Evolutionary conservation across 345 rosid genomes (phyloP).

Genomic region (Kernera saxatilis): DNA sequence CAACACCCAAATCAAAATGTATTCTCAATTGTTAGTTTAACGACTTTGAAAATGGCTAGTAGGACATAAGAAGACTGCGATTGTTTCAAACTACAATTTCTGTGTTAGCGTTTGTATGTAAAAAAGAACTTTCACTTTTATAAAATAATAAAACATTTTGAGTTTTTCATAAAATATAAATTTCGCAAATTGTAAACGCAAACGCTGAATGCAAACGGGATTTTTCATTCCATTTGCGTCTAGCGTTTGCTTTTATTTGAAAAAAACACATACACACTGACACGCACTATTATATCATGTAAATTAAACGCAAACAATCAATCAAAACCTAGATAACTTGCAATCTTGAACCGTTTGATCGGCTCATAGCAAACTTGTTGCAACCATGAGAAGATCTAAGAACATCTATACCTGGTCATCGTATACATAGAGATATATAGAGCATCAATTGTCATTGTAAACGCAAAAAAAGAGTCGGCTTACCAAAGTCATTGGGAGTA

Average conservation of each 20-base stretch:
- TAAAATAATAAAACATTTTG: too few species aligned
- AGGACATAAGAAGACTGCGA: not conserved
- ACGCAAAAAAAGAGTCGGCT: not conserved
- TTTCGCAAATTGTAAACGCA: too few species aligned
- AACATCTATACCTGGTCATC: not conserved
- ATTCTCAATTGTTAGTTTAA: not conserved
- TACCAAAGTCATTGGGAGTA: slow-evolving; percentile 48
- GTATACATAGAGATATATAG: not conserved
- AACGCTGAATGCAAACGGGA: too few species aligned
- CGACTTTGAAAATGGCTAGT: not conserved
- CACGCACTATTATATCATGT: too few species aligned
- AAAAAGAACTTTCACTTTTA: too few species aligned
- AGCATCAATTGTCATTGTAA: not conserved
- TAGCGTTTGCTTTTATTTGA: too few species aligned
- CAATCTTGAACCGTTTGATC: not conserved
- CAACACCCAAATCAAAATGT: too few species aligned
- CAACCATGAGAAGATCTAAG: not conserved
- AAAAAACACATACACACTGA: too few species aligned
- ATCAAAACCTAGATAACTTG: not conserved
- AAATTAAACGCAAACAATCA: not conserved
- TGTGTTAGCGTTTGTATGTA: too few species aligned
- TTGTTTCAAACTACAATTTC: not conserved
- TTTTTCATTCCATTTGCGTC: too few species aligned
- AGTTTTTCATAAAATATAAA: too few species aligned
- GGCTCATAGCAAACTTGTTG: not conserved